Percentiles rank a stretch among this genome's conserved stretches.
phyloP scores from a whole-genome alignment of 306 rosid species.

The Chamaecrista fasciculata region DNA sequence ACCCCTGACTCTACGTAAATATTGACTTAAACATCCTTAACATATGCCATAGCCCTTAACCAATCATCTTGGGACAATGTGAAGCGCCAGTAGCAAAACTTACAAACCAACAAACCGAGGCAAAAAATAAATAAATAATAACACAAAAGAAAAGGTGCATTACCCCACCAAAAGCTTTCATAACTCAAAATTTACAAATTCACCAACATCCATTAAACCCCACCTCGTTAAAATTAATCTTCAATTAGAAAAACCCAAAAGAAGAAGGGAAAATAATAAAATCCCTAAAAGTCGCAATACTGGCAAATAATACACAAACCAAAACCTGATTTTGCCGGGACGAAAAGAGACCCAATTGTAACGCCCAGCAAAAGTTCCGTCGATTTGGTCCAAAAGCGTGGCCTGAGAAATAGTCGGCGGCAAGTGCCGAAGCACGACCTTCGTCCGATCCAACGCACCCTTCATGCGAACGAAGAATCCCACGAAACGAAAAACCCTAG shows the following conservation, averaged over 20 bases:
- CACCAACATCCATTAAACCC: background rate
- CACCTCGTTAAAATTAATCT: background rate
- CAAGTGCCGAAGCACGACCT: slow-evolving; percentile 77
- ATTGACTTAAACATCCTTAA: background rate
- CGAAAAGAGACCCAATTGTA: slow-evolving; percentile 63
- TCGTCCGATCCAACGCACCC: slow-evolving; percentile 62
- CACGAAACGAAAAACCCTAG: slow-evolving; percentile 37
- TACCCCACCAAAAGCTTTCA: background rate
- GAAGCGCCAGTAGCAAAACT: background rate
- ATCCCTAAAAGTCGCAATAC: background rate
- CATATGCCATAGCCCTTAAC: background rate
- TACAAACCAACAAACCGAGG: background rate
- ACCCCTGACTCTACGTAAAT: background rate
- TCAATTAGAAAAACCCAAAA: background rate
- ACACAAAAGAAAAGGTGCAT: background rate
- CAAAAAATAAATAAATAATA: background rate
- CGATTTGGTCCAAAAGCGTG: slow-evolving; percentile 48
- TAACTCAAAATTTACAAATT: background rate
- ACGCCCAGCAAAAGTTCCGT: slow-evolving; percentile 51
- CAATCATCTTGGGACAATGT: background rate
- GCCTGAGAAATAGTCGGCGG: slow-evolving; percentile 61
- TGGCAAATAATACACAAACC: background rate
- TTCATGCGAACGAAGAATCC: slow-evolving; percentile 34
- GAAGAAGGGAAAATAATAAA: background rate
- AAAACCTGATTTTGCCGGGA: slow-evolving; percentile 53